Conservation (phyloP, 257 asterid genomes). For the Leonotis leonurus region DNA sequence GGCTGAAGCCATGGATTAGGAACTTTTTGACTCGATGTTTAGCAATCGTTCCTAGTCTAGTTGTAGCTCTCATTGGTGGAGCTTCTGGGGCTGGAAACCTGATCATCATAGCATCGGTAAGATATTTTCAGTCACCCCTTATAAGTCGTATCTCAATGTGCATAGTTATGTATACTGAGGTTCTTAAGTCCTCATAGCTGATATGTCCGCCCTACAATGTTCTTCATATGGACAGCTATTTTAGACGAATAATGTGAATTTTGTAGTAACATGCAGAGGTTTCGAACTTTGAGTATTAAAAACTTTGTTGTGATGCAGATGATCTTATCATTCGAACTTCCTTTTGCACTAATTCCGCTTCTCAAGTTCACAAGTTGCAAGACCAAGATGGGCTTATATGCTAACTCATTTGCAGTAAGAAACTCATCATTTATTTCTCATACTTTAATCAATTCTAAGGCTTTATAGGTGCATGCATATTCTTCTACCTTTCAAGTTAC, state of each 20-base stretch:
- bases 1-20: conserved; percentile 87
- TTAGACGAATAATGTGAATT: background rate
- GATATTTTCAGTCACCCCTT: background rate
- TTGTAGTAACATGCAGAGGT: background rate
- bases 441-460: background rate
- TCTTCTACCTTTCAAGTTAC: background rate
- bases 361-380: conserved; percentile 94
- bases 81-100: conserved; percentile 82
- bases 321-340: conserved; percentile 93
- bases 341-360: conserved; percentile 90
- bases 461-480: background rate
- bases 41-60: conserved; percentile 88
- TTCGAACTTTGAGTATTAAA: background rate
- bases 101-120: conserved; percentile 85
- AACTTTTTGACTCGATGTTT: conserved; percentile 77
- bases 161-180: too few species aligned
- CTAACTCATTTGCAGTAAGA: conserved; percentile 59
- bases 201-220: too few species aligned
- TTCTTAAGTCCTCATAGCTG: too few species aligned
- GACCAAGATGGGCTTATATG: conserved; percentile 81
- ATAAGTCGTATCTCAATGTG: too few species aligned
- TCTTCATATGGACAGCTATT: background rate
- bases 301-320: conserved; percentile 42
- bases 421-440: background rate
- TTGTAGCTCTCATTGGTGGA: conserved; percentile 79